Percentiles rank a stretch among this genome's conserved stretches.
These are phyloP conservation scores for Cladophialophora exuberans DNA, from an alignment of 2,329 filamentous ascomycete species.

Conservation along the genomic window DNA sequence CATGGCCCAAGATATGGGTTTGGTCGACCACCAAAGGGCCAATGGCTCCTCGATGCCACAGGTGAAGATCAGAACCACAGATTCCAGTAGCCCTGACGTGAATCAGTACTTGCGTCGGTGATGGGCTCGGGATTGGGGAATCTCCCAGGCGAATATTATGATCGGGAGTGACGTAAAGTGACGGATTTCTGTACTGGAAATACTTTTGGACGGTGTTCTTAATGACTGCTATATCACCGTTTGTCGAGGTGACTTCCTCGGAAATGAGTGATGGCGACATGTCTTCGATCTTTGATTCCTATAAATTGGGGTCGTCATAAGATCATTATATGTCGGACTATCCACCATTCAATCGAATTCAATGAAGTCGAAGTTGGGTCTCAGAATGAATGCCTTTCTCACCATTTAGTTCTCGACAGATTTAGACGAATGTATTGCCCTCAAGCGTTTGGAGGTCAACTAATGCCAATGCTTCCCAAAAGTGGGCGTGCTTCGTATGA, in stretches of 20 bases:
- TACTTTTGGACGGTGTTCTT: not conserved
- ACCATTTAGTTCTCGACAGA: too few species aligned
- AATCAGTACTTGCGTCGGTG: conserved; percentile 45
- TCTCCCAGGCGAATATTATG: conserved; percentile 61
- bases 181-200: conserved; percentile 51
- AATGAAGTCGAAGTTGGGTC: too few species aligned
- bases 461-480: too few species aligned
- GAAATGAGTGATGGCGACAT: not conserved
- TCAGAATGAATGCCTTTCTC: too few species aligned
- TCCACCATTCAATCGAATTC: too few species aligned
- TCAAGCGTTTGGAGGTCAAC: too few species aligned
- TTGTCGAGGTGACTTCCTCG: not conserved
- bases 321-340: too few species aligned
- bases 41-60: conserved; percentile 42
- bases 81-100: conserved; percentile 48
- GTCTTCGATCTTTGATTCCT: too few species aligned
- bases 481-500: not conserved
- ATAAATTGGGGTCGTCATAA: too few species aligned
- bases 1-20: conserved; percentile 54
- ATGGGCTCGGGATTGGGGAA: conserved; percentile 60
- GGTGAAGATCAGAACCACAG: conserved; percentile 47
- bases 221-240: not conserved
- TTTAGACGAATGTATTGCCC: too few species aligned
- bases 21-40: conserved; percentile 63
- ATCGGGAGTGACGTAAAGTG: conserved; percentile 63